Evolutionary conservation across 176 grass and related monocot species (phyloP).

Genomic region (Lolium perenne): DNA sequence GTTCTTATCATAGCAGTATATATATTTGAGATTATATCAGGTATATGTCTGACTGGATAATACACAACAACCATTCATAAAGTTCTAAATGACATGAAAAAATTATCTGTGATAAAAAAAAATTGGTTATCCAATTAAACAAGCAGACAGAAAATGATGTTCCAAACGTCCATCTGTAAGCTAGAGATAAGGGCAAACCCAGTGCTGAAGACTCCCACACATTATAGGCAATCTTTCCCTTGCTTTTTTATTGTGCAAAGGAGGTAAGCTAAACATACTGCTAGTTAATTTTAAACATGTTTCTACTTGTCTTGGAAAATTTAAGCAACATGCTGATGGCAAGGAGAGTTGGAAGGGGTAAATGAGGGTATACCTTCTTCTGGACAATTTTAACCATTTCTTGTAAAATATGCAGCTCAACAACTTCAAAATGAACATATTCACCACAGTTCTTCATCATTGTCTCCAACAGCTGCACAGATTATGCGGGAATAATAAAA

Average conservation of each 20-base stretch:
- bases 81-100: slow-evolving; percentile 21
- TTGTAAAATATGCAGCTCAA: slow-evolving; percentile 70
- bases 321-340: not conserved
- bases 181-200: not conserved
- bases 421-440: slow-evolving; percentile 85
- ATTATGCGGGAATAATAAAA: slow-evolving; percentile 14
- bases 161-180: not conserved
- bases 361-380: slow-evolving; percentile 67
- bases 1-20: not conserved
- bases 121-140: not conserved
- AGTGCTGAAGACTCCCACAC: too few relatives aligned
- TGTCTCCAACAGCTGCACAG: slow-evolving; percentile 87
- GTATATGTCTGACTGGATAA: not conserved
- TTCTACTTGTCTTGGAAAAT: slow-evolving; percentile 4
- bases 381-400: slow-evolving; percentile 95
- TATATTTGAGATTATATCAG: not conserved
- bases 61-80: not conserved
- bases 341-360: not conserved
- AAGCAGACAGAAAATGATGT: not conserved
- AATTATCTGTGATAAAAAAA: not conserved
- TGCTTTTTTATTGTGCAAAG: too few relatives aligned
- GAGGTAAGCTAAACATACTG: not conserved
- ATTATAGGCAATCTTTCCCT: too few relatives aligned
- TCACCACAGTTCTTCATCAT: slow-evolving; percentile 95
- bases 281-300: not conserved